Conservation (phyloP, 108 stramenopile species). For the Skeletonema potamos region DNA sequence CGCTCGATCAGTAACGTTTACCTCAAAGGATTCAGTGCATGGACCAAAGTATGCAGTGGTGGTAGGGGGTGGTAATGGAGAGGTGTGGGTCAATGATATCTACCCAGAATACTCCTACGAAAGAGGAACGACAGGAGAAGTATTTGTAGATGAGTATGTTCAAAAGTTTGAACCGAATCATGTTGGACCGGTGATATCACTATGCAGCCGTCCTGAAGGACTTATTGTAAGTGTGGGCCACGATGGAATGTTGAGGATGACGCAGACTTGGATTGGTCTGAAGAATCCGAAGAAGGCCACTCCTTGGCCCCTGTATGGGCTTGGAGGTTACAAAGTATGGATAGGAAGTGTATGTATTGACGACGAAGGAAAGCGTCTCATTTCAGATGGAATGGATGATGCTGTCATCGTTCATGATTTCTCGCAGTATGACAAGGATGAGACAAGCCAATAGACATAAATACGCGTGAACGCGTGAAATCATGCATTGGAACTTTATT, state of each 20-base stretch:
- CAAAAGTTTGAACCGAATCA: constrained; percentile 48
- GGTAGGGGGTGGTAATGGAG: constrained; percentile 48
- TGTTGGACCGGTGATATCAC: constrained; percentile 44
- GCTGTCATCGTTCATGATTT: constrained; percentile 51
- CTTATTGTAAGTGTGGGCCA: constrained; percentile 60
- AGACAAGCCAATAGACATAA: neutral
- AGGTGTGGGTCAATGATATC: constrained; percentile 31
- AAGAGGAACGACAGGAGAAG: neutral
- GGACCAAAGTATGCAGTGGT: constrained; percentile 15
- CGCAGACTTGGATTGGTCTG: constrained; percentile 20
- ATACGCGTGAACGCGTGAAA: neutral
- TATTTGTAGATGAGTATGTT: neutral
- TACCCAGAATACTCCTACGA: constrained; percentile 7
- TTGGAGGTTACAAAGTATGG: constrained; percentile 47
- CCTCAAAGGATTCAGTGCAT: neutral
- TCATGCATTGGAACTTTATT: neutral
- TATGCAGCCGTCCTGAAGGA: constrained; percentile 56
- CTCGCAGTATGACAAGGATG: constrained; percentile 11
- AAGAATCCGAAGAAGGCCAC: constrained; percentile 12
- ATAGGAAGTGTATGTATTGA: constrained; percentile 45
- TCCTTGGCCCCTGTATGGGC: constrained; percentile 27
- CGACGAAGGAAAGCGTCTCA: constrained; percentile 29
- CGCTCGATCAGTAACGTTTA: constrained; percentile 41
- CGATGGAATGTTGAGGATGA: constrained; percentile 67
- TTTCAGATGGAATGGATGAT: constrained; percentile 46